Evolutionary conservation across 257 asterid genomes (phyloP), one percentile per base, ranked within the genome.

Genomic region (Scutellaria minor): DNA sequence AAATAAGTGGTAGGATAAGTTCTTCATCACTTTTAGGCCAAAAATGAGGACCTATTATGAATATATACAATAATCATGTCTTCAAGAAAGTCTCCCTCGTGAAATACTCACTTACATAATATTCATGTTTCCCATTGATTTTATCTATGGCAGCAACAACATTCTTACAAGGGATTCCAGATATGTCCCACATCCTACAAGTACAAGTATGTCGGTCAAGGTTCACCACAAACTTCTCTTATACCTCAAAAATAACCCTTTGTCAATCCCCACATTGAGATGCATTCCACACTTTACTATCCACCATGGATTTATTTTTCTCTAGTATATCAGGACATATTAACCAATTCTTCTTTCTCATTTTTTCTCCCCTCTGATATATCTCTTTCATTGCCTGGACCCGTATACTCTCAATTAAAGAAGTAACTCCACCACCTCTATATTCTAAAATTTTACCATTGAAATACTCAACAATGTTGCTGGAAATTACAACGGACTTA

Each of bases 141-240:
- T 22, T 22, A 22, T 22, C 27, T 22, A 22, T 22, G 27, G 27
- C 27, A 22, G 27, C 27, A 22, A 22, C 27, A 22, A 22, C 27
- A 22, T 22, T 1, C 27, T 22, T 22, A 22, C 27, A 22, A 22
- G 27, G 27, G 2, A 22, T 22, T 22, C 2, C 27, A 22, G 27
- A 22, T 22, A 22, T 22, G 27, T 44, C 53, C 15, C 15, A 60
- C 39, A 2, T 39, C 39, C 66, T 60, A 60, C 66, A 60, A 13
- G 66, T 60, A 18, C 66, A 60, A 6, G 66, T 60, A 11, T 60
- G 66, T 11, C 5, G 12, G 12, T n/a, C 48, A 60, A 60, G 66
- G 9, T 60, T 37, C 24, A 60, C 47, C 18, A 60, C 18, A 12
- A 60, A 60, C 50, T 60, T 37, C 12, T 27, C 31, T 37, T 50